Conservation (phyloP, 495 filamentous ascomycete genomes). For the Aspergillus bridgeri region DNA sequence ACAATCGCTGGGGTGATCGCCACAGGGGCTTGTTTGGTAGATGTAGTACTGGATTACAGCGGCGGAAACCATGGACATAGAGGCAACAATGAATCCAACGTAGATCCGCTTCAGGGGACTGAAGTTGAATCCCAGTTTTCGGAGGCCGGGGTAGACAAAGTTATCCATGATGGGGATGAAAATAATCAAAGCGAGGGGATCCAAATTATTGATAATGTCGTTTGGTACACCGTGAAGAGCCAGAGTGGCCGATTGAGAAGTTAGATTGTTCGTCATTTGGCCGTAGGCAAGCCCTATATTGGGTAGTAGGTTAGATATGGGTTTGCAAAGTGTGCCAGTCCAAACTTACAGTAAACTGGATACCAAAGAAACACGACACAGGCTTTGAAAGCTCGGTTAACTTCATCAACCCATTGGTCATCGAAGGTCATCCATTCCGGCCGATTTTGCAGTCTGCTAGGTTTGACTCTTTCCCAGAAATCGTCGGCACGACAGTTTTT, state of each 20-base stretch:
- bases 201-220: slow-evolving; percentile 69
- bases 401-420: slow-evolving; percentile 53
- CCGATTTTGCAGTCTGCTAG: slow-evolving; percentile 47
- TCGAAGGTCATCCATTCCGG: slow-evolving; percentile 65
- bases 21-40: slow-evolving; percentile 55
- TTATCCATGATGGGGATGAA: slow-evolving; percentile 66
- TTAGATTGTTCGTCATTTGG: slow-evolving; percentile 62
- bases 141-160: slow-evolving; percentile 61
- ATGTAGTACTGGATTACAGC: slow-evolving; percentile 66
- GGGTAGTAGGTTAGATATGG: not conserved
- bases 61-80: slow-evolving; percentile 55
- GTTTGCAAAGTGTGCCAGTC: not conserved
- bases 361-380: slow-evolving; percentile 53
- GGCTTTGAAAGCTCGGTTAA: slow-evolving; percentile 46
- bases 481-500: slow-evolving; percentile 46
- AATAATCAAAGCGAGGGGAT: slow-evolving; percentile 66
- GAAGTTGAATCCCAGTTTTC: slow-evolving; percentile 56
- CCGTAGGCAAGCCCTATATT: slow-evolving; percentile 49
- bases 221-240: slow-evolving; percentile 54
- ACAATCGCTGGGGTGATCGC: slow-evolving; percentile 46
- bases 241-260: slow-evolving; percentile 51
- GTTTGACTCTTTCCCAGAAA: slow-evolving; percentile 67
- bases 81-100: slow-evolving; percentile 59
- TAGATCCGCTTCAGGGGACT: slow-evolving; percentile 67
- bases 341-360: slow-evolving; percentile 55